Conservation (phyloP, 106 monocot species). For the Vanilla planifolia region DNA sequence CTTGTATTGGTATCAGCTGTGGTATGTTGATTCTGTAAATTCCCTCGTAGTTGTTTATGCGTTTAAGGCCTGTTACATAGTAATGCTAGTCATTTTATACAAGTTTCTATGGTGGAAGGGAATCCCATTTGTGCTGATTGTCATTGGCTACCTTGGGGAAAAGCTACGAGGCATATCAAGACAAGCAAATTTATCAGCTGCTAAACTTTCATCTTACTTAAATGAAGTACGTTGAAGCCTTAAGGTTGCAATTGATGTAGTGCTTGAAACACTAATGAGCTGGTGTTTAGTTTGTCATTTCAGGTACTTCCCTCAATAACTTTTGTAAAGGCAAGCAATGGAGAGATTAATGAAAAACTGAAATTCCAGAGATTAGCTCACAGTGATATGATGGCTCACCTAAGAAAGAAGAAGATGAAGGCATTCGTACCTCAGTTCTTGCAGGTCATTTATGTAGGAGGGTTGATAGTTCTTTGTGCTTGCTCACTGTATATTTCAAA, state of each 20-base stretch:
- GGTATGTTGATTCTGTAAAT: constrained; percentile 18
- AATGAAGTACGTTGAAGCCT: constrained; percentile 48
- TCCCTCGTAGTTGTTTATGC: neutral
- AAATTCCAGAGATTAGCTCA: constrained; percentile 51
- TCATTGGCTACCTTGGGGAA: constrained; percentile 50
- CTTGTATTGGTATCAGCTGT: constrained; percentile 47
- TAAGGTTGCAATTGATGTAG: neutral
- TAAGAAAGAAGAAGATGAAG: constrained; percentile 78
- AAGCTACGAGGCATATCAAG: constrained; percentile 53
- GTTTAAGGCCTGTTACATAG: neutral
- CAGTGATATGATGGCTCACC: constrained; percentile 30
- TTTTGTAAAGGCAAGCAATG: constrained; percentile 70
- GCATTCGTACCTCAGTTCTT: constrained; percentile 65
- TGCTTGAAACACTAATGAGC: constrained; percentile 7
- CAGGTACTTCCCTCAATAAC: constrained; percentile 80
- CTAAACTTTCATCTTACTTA: constrained; percentile 62
- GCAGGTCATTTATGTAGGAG: constrained; percentile 49
- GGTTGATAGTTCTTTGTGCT: constrained; percentile 44
- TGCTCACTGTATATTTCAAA: constrained; percentile 33
- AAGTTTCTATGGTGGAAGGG: constrained; percentile 25
- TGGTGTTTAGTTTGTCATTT: constrained; percentile 16
- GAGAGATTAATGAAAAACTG: constrained; percentile 48
- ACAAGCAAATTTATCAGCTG: constrained; percentile 40
- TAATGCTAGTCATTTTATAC: neutral
- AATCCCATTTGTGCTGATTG: constrained; percentile 49